Evolutionary conservation across 2,329 filamentous ascomycete species (phyloP).

Genomic region (Phoma sp.): DNA sequence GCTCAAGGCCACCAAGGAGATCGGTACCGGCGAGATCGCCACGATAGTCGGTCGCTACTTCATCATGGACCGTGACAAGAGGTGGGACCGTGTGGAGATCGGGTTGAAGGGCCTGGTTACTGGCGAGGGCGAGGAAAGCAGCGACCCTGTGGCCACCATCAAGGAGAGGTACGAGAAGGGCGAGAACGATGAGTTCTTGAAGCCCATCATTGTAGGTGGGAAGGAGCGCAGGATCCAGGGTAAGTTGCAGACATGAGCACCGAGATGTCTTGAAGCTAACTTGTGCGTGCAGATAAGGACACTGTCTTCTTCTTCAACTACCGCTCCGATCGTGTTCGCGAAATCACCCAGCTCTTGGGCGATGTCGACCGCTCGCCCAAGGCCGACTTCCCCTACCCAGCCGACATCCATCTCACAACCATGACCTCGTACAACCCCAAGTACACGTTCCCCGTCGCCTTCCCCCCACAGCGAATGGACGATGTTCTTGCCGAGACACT

Average conservation of each 20-base stretch:
- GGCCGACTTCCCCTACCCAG: slow-evolving; percentile 92
- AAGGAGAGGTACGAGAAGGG: slow-evolving; percentile 85
- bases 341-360: slow-evolving; percentile 93
- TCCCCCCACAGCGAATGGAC: slow-evolving; percentile 93
- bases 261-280: slow-evolving; percentile 38
- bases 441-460: slow-evolving; percentile 90
- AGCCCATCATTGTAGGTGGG: slow-evolving; percentile 93
- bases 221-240: slow-evolving; percentile 84
- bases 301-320: slow-evolving; percentile 99
- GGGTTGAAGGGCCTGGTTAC: slow-evolving; percentile 84
- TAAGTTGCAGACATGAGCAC: slow-evolving; percentile 48
- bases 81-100: slow-evolving; percentile 93
- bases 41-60: slow-evolving; percentile 97
- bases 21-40: slow-evolving; percentile 85
- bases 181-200: slow-evolving; percentile 97
- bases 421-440: slow-evolving; percentile 99
- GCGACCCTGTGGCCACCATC: slow-evolving; percentile 84
- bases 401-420: slow-evolving; percentile 84
- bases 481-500: slow-evolving; percentile 99
- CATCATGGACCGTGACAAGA: slow-evolving; percentile 99
- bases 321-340: slow-evolving; percentile 94
- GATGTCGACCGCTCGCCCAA: slow-evolving; percentile 88
- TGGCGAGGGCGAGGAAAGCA: slow-evolving; percentile 85
- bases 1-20: slow-evolving; percentile 78
- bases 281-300: slow-evolving; percentile 71